Conservation (phyloP, 192 early-diverging fungal species). For the Obelidium mucronatum region DNA sequence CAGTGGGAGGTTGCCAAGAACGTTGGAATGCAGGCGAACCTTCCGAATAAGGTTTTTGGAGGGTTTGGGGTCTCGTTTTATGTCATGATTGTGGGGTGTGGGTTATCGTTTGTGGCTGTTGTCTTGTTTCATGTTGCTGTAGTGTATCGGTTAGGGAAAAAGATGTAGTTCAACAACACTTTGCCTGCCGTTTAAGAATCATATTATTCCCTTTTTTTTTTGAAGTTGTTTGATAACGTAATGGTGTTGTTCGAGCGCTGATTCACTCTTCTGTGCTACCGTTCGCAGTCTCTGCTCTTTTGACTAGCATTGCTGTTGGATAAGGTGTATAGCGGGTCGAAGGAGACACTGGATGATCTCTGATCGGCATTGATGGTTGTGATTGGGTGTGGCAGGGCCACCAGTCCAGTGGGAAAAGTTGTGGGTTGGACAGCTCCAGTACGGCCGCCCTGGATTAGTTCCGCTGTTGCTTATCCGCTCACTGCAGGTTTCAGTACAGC, state of each 20-base stretch:
- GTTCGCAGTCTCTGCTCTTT: neutral
- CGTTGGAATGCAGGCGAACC: too few species aligned
- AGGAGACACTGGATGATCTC: neutral
- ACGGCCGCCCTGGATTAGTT: too few species aligned
- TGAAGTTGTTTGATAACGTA: neutral
- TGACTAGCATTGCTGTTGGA: slow-evolving; percentile 5
- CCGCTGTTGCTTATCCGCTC: too few species aligned
- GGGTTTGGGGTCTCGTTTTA: neutral
- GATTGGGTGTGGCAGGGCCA: neutral
- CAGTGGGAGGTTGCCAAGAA: too few species aligned
- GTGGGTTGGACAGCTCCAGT: too few species aligned
- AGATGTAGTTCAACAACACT: too few species aligned
- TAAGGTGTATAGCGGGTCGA: neutral
- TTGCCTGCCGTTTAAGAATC: too few species aligned
- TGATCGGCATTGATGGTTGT: neutral
- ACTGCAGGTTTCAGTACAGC: too few species aligned
- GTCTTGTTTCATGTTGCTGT: neutral
- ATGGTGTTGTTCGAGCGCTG: neutral
- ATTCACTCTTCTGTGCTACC: neutral
- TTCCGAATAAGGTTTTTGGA: too few species aligned
- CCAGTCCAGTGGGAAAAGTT: neutral
- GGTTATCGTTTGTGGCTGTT: neutral
- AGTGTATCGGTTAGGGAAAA: too few species aligned
- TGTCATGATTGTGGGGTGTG: too few species aligned
- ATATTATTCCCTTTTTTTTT: neutral